Evolutionary conservation across 208 protist genomes (phyloP).

Genomic region (Crithidia sp.): DNA sequence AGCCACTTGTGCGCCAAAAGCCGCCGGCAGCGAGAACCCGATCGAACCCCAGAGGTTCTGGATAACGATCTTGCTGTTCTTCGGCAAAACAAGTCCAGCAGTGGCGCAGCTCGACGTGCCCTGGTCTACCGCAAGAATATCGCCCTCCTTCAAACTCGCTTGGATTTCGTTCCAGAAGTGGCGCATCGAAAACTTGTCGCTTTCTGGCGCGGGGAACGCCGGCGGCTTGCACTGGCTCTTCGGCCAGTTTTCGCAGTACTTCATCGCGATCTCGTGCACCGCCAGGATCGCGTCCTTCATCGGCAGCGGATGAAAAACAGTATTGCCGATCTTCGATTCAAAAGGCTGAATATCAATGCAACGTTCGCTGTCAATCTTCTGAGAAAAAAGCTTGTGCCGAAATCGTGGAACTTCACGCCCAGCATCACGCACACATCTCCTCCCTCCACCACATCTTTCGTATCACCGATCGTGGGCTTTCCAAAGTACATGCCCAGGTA

Average conservation of each 20-base stretch:
- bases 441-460: constrained; percentile 29
- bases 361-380: constrained; percentile 22
- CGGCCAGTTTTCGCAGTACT: constrained; percentile 31
- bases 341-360: constrained; percentile 43
- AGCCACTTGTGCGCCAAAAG: constrained; percentile 48
- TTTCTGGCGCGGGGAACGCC: constrained; percentile 27
- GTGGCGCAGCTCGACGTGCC: constrained; percentile 43
- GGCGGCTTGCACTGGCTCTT: constrained; percentile 16
- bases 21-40: constrained; percentile 49
- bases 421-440: constrained; percentile 35
- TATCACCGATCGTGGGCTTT: not conserved
- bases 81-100: constrained; percentile 40
- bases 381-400: constrained; percentile 53
- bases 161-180: constrained; percentile 56
- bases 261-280: constrained; percentile 25
- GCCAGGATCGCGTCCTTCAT: constrained; percentile 37
- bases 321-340: constrained; percentile 11
- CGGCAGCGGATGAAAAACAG: constrained; percentile 22
- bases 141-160: constrained; percentile 32
- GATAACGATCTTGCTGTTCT: constrained; percentile 21
- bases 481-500: constrained; percentile 48
- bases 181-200: constrained; percentile 25
- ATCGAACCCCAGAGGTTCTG: constrained; percentile 52
- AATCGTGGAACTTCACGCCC: constrained; percentile 61
- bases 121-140: constrained; percentile 51